phyloP scores from a whole-genome alignment of 2,329 filamentous ascomycete genomes.

The Beauveria australis region DNA sequence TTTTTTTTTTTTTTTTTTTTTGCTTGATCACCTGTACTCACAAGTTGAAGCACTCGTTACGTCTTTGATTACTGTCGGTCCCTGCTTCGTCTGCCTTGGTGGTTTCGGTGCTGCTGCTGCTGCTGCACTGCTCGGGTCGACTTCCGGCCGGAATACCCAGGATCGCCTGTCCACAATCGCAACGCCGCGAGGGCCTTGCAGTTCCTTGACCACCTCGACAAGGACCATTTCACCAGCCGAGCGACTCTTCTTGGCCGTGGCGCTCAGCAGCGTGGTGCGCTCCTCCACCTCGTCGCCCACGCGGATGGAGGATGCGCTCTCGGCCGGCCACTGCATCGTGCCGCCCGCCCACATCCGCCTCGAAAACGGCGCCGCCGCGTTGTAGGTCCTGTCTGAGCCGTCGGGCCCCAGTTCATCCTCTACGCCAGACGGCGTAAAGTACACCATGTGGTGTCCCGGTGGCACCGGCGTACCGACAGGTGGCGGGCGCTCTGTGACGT shows the following conservation, averaged over 20 bases:
- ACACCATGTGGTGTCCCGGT: constrained; percentile 53
- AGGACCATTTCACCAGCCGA: constrained; percentile 55
- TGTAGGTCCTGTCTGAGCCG: constrained; percentile 54
- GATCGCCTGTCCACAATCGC: constrained; percentile 47
- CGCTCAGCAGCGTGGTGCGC: constrained; percentile 45
- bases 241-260: constrained; percentile 44
- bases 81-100: constrained; percentile 2
- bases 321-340: constrained; percentile 40
- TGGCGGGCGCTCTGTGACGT: constrained; percentile 30
- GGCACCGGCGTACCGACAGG: constrained; percentile 41
- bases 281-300: constrained; percentile 50
- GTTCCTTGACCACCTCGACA: constrained; percentile 55
- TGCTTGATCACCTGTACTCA: neutral
- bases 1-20: neutral
- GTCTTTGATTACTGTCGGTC: constrained; percentile 14
- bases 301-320: constrained; percentile 24
- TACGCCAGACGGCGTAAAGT: constrained; percentile 50
- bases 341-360: constrained; percentile 63
- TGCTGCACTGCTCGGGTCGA: constrained; percentile 17
- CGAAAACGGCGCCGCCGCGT: constrained; percentile 51
- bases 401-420: constrained; percentile 49
- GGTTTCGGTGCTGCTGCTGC: constrained; percentile 13
- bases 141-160: constrained; percentile 36
- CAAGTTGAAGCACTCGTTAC: constrained; percentile 14
- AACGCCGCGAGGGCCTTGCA: constrained; percentile 41